These are phyloP conservation scores for Hemileia vastatrix DNA, from an alignment of 1,284 basidiomycete genomes.

Conservation along the genomic window DNA sequence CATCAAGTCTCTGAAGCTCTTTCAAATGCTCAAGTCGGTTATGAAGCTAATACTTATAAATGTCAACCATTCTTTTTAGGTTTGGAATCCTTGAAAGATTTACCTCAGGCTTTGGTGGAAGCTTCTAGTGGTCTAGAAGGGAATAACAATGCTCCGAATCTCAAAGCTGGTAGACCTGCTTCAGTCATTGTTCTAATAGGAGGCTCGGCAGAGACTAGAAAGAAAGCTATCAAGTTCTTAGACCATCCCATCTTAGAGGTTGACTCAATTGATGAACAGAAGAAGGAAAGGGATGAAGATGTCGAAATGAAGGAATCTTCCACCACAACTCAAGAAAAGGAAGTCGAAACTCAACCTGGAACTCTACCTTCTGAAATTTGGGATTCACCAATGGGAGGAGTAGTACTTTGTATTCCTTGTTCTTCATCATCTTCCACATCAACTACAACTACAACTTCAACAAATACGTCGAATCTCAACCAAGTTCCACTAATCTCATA, in stretches of 20 bases:
- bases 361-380: constrained; percentile 17
- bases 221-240: neutral
- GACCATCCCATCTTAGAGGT: neutral
- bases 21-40: neutral
- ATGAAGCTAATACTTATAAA: neutral
- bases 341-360: neutral
- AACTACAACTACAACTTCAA: neutral
- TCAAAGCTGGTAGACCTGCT: neutral
- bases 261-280: neutral
- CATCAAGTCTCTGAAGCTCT: neutral
- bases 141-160: neutral
- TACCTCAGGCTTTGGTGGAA: neutral
- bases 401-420: constrained; percentile 12
- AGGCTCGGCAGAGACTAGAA: constrained; percentile 7
- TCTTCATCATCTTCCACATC: neutral
- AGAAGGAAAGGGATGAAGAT: neutral
- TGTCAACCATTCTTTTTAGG: neutral
- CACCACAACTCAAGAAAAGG: neutral
- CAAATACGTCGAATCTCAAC: neutral
- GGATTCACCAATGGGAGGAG: constrained; percentile 18
- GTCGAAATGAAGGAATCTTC: neutral
- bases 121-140: neutral
- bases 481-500: neutral
- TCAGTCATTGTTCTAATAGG: constrained; percentile 21
- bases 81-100: neutral